phyloP scores from a whole-genome alignment of 257 asterid species.

The Asclepias syriaca region DNA sequence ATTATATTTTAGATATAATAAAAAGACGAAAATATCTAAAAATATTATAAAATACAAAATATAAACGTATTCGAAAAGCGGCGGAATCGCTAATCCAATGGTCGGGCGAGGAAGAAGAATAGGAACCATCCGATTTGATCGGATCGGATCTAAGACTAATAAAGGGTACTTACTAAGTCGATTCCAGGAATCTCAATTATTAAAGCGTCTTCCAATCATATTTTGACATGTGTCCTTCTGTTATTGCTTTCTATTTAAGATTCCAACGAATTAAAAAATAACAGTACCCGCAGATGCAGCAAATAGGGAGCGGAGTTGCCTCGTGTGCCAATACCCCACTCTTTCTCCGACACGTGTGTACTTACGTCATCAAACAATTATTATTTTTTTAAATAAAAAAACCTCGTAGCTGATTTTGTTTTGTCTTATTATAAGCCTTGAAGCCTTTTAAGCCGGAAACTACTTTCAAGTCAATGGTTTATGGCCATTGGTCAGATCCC shows the following conservation, averaged over 20 bases:
- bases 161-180: not conserved
- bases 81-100: too few species aligned
- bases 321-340: not conserved
- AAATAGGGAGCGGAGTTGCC: slow-evolving; percentile 34
- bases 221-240: not conserved
- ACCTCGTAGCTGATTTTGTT: too few species aligned
- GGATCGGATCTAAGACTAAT: not conserved
- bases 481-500: not conserved
- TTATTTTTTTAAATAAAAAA: too few species aligned
- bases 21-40: too few species aligned
- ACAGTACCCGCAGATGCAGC: slow-evolving; percentile 34
- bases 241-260: not conserved
- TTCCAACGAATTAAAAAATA: slow-evolving; percentile 20
- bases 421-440: not conserved
- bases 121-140: not conserved
- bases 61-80: slow-evolving; percentile 6
- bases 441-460: not conserved
- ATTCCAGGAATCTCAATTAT: slow-evolving; percentile 28
- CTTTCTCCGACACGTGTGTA: too few species aligned
- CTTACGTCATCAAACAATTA: not conserved
- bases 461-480: not conserved
- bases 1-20: too few species aligned
- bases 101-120: not conserved
- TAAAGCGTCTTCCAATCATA: slow-evolving; percentile 17
- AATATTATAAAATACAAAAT: too few species aligned